Evolutionary conservation across 2,329 filamentous ascomycete species (phyloP).

Genomic region (Neurospora sp.): DNA sequence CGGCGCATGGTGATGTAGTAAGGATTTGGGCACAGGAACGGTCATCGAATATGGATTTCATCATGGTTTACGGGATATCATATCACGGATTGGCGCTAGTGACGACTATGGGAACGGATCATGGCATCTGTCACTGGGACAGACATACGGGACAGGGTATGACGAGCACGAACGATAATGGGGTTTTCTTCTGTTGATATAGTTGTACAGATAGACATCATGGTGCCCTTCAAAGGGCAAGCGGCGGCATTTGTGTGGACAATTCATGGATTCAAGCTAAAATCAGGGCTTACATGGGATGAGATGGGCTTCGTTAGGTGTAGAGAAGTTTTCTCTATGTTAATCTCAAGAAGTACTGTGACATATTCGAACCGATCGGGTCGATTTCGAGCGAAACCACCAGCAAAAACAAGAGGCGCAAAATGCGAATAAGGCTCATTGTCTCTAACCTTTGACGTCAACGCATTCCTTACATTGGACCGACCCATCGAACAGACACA

Average conservation of each 20-base stretch:
- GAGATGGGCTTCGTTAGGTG: neutral
- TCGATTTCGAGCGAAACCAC: too few relatives aligned
- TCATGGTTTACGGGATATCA: neutral
- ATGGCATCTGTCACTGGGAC: neutral
- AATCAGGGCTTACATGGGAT: neutral
- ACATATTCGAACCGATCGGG: too few relatives aligned
- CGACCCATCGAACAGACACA: neutral
- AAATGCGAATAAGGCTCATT: too few relatives aligned
- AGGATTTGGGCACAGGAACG: neutral
- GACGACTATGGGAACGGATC: neutral
- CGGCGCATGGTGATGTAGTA: neutral
- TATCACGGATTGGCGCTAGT: neutral
- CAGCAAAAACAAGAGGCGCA: too few relatives aligned
- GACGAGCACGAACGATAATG: neutral
- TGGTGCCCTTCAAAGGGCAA: neutral
- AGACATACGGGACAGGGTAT: neutral
- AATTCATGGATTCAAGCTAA: neutral
- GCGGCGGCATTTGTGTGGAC: neutral
- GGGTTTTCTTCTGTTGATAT: neutral
- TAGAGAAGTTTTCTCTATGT: neutral
- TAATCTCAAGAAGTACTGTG: neutral
- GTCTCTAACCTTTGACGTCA: neutral
- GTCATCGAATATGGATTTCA: neutral
- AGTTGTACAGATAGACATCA: neutral
- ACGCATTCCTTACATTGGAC: neutral